A percentile compares a stretch with the other conserved stretches of the same genome.
phyloP scores from a whole-genome alignment of 768 basidiomycete genomes.

The Collybiopsis confluens region DNA sequence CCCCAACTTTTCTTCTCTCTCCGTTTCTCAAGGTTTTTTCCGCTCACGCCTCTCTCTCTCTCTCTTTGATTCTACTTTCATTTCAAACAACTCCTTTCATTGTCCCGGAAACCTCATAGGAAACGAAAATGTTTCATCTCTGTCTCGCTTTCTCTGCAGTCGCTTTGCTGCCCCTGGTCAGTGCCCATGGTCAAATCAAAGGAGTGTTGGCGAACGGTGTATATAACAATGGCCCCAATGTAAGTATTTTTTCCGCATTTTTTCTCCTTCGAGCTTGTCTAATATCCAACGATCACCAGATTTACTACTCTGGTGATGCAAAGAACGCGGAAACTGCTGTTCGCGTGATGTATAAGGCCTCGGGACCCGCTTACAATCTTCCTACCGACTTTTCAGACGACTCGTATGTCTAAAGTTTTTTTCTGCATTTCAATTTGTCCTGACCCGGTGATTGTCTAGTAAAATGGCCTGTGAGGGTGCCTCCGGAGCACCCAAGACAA shows the following conservation, averaged over 20 bases:
- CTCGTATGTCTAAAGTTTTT: slow-evolving; percentile 7
- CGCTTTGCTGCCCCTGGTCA: slow-evolving; percentile 7
- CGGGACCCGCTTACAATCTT: slow-evolving; percentile 15
- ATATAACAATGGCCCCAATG: slow-evolving; percentile 17
- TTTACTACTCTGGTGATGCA: slow-evolving; percentile 15
- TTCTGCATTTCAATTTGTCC: background rate
- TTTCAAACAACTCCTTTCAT: too few relatives aligned
- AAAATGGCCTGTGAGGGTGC: slow-evolving; percentile 20
- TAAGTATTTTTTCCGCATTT: background rate
- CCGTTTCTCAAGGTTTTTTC: too few relatives aligned
- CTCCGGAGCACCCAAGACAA: slow-evolving; percentile 14
- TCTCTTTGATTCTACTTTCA: too few relatives aligned
- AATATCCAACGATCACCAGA: background rate
- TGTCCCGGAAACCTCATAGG: background rate
- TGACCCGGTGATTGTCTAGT: slow-evolving; percentile 1
- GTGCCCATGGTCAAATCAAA: slow-evolving; percentile 18
- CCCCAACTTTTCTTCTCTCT: too few relatives aligned
- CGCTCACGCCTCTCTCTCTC: too few relatives aligned
- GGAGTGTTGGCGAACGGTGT: slow-evolving; percentile 11
- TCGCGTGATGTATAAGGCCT: slow-evolving; percentile 18
- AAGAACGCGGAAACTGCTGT: slow-evolving; percentile 16
- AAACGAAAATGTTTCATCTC: background rate
- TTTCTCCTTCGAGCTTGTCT: background rate
- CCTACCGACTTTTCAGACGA: slow-evolving; percentile 14
- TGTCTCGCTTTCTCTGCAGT: background rate